Percentiles rank a stretch among this genome's conserved stretches.
phyloP scores from a whole-genome alignment of 306 rosid species.

The Abrus precatorius region DNA sequence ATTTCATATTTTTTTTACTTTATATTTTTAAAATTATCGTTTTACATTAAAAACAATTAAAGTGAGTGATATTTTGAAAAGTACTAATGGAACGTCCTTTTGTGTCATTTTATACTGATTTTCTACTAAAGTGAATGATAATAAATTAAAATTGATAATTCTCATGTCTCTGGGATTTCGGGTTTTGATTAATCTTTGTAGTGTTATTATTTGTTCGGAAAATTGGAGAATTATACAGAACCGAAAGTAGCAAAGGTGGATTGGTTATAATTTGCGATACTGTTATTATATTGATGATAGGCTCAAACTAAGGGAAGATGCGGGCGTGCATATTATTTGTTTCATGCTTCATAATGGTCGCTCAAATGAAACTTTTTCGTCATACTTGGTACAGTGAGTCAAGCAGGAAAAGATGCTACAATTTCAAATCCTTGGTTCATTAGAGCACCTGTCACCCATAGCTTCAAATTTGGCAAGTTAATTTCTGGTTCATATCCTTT shows the following conservation, averaged over 20 bases:
- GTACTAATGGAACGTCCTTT: neutral
- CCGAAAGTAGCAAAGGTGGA: neutral
- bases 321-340: neutral
- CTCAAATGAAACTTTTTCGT: neutral
- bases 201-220: constrained; percentile 22
- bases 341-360: constrained; percentile 10
- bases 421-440: constrained; percentile 85
- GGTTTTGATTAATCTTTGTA: neutral
- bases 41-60: neutral
- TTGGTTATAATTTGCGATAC: constrained; percentile 10
- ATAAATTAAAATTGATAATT: neutral
- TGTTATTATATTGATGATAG: neutral
- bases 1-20: neutral
- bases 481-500: constrained; percentile 66
- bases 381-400: constrained; percentile 27
- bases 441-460: constrained; percentile 91
- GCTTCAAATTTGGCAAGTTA: constrained; percentile 82
- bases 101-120: too few species aligned
- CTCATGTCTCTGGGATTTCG: neutral
- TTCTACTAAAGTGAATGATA: neutral
- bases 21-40: neutral
- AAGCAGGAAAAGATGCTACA: constrained; percentile 50
- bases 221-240: constrained; percentile 7
- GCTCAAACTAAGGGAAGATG: neutral
- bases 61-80: neutral